phyloP scores from a whole-genome alignment of 305 asterid species.

The Fraxinus baroniana region DNA sequence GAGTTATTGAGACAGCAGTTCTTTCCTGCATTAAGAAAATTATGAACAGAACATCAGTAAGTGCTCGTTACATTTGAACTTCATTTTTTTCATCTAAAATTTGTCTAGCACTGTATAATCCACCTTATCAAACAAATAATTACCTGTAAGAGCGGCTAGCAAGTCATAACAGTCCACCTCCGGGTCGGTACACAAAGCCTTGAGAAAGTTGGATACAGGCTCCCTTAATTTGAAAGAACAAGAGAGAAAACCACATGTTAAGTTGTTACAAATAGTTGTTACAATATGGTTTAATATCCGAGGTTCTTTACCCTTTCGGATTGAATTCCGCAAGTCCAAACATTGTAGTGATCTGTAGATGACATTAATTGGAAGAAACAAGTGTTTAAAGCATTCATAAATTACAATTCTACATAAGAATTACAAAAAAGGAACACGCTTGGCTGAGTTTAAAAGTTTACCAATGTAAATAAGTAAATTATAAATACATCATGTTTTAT shows the following conservation, averaged over 20 bases:
- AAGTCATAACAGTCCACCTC: slow-evolving; percentile 28
- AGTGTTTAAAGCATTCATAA: neutral
- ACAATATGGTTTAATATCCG: neutral
- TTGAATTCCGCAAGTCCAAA: slow-evolving; percentile 37
- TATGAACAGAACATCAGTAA: neutral
- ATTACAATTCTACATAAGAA: neutral
- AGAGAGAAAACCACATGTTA: neutral
- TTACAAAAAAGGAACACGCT: neutral
- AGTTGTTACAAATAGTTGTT: neutral
- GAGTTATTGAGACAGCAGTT: slow-evolving; percentile 36
- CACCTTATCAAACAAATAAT: neutral
- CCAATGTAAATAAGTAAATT: neutral
- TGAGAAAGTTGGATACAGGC: slow-evolving; percentile 27
- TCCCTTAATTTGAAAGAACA: slow-evolving; percentile 10
- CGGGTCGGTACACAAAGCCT: slow-evolving; percentile 22
- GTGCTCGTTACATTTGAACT: neutral
- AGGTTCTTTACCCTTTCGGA: slow-evolving; percentile 31
- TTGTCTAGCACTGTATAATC: neutral
- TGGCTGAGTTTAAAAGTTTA: neutral
- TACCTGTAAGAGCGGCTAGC: slow-evolving; percentile 35
- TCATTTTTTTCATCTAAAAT: neutral
- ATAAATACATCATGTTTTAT: too few relatives aligned
- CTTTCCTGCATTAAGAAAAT: slow-evolving; percentile 24
- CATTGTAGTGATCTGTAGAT: slow-evolving; percentile 20
- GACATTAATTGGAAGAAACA: neutral